Conservation (phyloP, 352 stramenopile species). For the Globisporangium lucens region DNA sequence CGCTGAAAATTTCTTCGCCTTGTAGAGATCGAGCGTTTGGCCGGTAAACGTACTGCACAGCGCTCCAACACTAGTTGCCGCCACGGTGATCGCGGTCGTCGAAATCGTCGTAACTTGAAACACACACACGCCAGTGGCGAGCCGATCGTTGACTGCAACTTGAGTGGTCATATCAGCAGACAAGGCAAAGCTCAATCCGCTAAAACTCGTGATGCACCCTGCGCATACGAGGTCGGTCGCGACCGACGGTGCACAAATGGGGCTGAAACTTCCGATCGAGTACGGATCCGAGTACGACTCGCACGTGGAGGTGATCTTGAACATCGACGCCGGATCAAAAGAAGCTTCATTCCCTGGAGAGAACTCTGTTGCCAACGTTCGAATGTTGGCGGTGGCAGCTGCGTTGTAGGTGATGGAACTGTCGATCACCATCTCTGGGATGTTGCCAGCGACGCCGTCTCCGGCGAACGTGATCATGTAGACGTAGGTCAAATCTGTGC, state of each 20-base stretch:
- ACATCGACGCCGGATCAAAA: slow-evolving; percentile 36
- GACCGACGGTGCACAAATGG: slow-evolving; percentile 37
- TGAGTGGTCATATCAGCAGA: slow-evolving; percentile 16
- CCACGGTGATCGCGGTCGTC: slow-evolving; percentile 33
- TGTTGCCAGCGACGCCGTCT: slow-evolving; percentile 76
- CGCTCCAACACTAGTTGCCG: slow-evolving; percentile 37
- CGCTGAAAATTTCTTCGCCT: slow-evolving; percentile 39
- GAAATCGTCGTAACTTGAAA: slow-evolving; percentile 41
- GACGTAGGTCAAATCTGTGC: slow-evolving; percentile 58
- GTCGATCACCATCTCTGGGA: slow-evolving; percentile 70
- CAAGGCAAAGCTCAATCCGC: slow-evolving; percentile 51
- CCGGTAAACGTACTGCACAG: slow-evolving; percentile 51
- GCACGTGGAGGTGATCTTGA: slow-evolving; percentile 66
- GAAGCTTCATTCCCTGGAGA: slow-evolving; percentile 43
- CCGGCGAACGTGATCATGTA: slow-evolving; percentile 89
- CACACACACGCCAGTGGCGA: slow-evolving; percentile 57
- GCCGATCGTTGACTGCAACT: slow-evolving; percentile 22
- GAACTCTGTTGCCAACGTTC: slow-evolving; percentile 33
- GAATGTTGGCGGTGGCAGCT: slow-evolving; percentile 22
- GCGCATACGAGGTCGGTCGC: slow-evolving; percentile 31
- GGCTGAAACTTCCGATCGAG: slow-evolving; percentile 49
- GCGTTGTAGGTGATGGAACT: slow-evolving; percentile 33
- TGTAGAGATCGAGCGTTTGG: slow-evolving; percentile 46
- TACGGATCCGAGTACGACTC: slow-evolving; percentile 85
- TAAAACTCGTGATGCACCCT: slow-evolving; percentile 65